Percentiles rank a stretch among this genome's conserved stretches.
These are phyloP conservation scores for Phytomonas francai DNA, from an alignment of 208 protist species.

Conservation along the genomic window DNA sequence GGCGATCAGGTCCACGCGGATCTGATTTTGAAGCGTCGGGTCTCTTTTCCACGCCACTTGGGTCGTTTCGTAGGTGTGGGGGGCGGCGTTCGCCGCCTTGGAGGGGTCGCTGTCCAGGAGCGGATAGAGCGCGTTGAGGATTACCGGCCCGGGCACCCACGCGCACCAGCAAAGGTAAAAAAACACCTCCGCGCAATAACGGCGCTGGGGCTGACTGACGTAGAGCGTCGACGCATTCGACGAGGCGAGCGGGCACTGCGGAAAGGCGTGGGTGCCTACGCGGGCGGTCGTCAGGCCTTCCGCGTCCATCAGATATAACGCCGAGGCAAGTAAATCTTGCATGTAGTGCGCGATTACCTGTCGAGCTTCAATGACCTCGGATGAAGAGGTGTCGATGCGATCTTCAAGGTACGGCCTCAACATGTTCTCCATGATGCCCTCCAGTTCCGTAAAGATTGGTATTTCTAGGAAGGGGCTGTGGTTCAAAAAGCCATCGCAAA, in stretches of 20 bases:
- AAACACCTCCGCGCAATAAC: constrained; percentile 36
- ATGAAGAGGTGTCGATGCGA: neutral
- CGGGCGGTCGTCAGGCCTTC: neutral
- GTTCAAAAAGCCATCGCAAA: constrained; percentile 37
- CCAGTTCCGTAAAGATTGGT: constrained; percentile 24
- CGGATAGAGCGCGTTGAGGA: constrained; percentile 63
- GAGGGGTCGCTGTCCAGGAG: constrained; percentile 28
- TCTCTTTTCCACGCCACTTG: no score
- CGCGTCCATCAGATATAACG: constrained; percentile 22
- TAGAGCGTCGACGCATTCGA: constrained; percentile 35
- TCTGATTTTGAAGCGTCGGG: no score
- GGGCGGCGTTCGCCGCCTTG: no score
- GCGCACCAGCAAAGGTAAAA: constrained; percentile 49
- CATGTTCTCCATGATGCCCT: constrained; percentile 16
- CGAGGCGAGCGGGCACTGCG: neutral
- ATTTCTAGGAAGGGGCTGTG: constrained; percentile 46
- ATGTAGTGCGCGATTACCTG: constrained; percentile 29
- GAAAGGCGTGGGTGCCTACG: constrained; percentile 8
- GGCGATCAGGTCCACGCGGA: no score
- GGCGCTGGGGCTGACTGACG: constrained; percentile 35
- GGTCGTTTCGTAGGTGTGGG: no score
- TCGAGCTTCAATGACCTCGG: constrained; percentile 5
- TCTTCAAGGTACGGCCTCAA: neutral
- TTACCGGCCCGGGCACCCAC: constrained; percentile 18
- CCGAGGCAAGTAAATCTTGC: constrained; percentile 47